Percentiles rank a stretch among this genome's conserved stretches.
Evolutionary conservation across 2,329 filamentous ascomycete species (phyloP).

Genomic region (Colletotrichum tabaci): DNA sequence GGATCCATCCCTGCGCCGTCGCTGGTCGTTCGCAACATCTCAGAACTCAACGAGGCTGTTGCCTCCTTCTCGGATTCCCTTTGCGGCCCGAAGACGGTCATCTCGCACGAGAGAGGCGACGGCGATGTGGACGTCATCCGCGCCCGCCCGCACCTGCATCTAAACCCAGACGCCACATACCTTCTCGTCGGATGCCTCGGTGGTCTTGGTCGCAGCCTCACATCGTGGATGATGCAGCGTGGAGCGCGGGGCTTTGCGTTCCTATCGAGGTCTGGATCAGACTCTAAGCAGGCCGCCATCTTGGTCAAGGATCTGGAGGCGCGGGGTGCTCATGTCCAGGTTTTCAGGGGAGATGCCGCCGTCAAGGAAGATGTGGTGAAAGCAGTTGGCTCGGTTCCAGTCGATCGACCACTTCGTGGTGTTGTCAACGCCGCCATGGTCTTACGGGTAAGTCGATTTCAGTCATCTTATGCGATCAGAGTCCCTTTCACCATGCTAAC

Average conservation of each 20-base stretch:
- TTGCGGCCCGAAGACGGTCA: no score
- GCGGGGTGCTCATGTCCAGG: slow-evolving; percentile 36
- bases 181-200: slow-evolving; percentile 53
- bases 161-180: background rate
- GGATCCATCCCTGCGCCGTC: no score
- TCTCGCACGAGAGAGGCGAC: no score
- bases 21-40: no score
- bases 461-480: no score
- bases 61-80: no score
- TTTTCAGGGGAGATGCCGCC: background rate
- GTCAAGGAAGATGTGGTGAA: background rate
- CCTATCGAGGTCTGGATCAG: slow-evolving; percentile 50
- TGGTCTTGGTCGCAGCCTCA: slow-evolving; percentile 52
- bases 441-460: background rate
- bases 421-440: slow-evolving; percentile 15
- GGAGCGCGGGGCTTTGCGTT: slow-evolving; percentile 53
- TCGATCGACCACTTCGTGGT: background rate
- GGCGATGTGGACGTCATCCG: no score
- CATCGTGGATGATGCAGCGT: slow-evolving; percentile 51
- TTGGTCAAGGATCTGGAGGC: slow-evolving; percentile 44
- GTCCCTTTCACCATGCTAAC: no score
- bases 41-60: no score
- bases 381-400: background rate
- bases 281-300: slow-evolving; percentile 46
- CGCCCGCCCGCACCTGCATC: no score